Conservation (phyloP, 2,329 filamentous ascomycete species). For the Aureobasidium pullulans region DNA sequence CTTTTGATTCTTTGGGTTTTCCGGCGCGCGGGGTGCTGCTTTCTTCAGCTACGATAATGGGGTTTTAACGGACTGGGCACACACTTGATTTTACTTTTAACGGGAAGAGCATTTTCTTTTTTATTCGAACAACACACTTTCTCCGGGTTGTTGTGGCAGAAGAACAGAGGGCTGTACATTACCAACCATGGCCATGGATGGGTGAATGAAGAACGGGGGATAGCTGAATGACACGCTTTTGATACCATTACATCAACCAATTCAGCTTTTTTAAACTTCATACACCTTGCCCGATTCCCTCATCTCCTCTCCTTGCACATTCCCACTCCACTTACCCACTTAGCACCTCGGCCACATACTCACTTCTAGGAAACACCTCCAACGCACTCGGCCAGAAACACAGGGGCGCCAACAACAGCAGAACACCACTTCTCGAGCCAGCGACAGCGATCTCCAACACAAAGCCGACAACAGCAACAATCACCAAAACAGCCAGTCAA, state of each 20-base stretch:
- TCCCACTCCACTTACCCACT: background rate
- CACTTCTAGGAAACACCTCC: background rate
- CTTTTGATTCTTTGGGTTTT: constrained; percentile 18
- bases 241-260: constrained; percentile 14
- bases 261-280: constrained; percentile 10
- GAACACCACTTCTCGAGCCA: background rate
- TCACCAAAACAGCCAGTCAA: no score
- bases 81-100: constrained; percentile 10
- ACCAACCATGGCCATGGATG: constrained; percentile 54
- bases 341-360: background rate
- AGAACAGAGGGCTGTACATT: constrained; percentile 56
- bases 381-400: background rate
- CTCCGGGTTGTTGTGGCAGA: background rate
- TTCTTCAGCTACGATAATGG: constrained; percentile 17
- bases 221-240: constrained; percentile 16
- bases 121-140: background rate
- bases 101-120: constrained; percentile 14
- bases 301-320: background rate
- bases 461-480: no score
- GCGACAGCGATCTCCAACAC: background rate
- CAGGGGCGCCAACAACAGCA: background rate
- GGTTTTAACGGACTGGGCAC: constrained; percentile 17
- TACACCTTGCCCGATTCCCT: background rate
- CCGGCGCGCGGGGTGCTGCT: constrained; percentile 16
- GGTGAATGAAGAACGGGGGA: constrained; percentile 3